Percentiles rank a stretch among this genome's conserved stretches.
These are phyloP conservation scores for Ustilaginoidea virens DNA, from an alignment of 2,329 filamentous ascomycete species.

Conservation along the genomic window DNA sequence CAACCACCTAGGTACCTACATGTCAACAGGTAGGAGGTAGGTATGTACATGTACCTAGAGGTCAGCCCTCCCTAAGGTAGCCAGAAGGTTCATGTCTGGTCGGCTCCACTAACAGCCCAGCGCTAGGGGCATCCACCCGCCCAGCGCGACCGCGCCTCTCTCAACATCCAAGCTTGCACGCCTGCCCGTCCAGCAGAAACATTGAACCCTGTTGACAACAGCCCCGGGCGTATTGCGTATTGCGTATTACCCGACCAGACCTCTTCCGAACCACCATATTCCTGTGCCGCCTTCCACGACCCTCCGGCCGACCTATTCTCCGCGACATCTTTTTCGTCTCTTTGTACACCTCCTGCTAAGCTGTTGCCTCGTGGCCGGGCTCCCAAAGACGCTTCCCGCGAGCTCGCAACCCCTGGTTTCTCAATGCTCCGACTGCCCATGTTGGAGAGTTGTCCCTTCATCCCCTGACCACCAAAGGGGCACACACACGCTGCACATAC, in stretches of 20 bases:
- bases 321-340: no score
- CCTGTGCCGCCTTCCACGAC: constrained; percentile 2
- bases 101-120: constrained; percentile 2
- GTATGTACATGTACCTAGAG: no score
- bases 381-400: no score
- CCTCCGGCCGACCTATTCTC: not conserved
- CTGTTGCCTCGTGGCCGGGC: not conserved
- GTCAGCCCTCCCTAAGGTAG: no score
- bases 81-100: no score
- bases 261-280: constrained; percentile 3
- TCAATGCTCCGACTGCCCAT: not conserved
- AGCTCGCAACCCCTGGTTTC: not conserved
- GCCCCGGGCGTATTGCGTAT: not conserved
- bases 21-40: no score
- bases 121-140: constrained; percentile 2
- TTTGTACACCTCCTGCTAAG: not conserved
- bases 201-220: not conserved
- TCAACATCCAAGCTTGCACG: no score
- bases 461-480: no score
- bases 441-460: not conserved
- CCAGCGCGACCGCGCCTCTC: constrained; percentile 9
- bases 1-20: no score
- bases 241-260: no score
- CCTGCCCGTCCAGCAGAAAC: no score
- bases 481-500: no score